Conservation (phyloP, 495 filamentous ascomycete species). For the Aspergillus ellipticus region DNA sequence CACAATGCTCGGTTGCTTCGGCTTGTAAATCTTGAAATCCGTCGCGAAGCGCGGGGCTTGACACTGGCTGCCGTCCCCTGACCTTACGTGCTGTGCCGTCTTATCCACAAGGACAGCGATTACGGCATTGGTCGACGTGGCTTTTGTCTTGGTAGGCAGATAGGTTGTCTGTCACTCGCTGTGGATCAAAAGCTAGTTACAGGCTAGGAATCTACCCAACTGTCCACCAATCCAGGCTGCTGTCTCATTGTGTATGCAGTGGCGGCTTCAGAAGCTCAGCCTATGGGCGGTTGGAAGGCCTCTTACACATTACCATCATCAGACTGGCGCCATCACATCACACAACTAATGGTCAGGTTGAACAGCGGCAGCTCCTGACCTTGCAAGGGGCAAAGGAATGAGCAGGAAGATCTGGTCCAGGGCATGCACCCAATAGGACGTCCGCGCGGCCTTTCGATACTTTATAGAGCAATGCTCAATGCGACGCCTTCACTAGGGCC, state of each 20-base stretch:
- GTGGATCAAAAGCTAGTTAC: background rate
- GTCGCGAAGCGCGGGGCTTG: conserved; percentile 13
- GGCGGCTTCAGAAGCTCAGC: background rate
- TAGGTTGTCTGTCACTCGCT: background rate
- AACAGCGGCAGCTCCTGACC: conserved; percentile 3
- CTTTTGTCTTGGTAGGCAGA: background rate
- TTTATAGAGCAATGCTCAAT: background rate
- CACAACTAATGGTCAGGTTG: background rate
- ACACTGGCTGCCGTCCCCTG: background rate
- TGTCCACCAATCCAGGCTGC: background rate
- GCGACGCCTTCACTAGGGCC: conserved; percentile 1
- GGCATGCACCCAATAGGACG: background rate
- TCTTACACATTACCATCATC: conserved; percentile 4
- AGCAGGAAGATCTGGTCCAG: background rate
- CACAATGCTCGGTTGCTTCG: background rate
- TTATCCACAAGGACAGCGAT: no score
- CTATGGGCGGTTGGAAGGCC: background rate
- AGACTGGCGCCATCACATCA: background rate
- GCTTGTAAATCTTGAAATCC: conserved; percentile 3
- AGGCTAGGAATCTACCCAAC: background rate
- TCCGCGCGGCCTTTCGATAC: background rate
- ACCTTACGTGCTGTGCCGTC: background rate
- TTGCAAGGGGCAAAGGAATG: conserved; percentile 8
- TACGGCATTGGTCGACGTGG: conserved; percentile 8
- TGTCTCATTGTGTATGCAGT: conserved; percentile 1